phyloP scores from a whole-genome alignment of 2,329 filamentous ascomycete genomes.

The Aspergillus ibericus region DNA sequence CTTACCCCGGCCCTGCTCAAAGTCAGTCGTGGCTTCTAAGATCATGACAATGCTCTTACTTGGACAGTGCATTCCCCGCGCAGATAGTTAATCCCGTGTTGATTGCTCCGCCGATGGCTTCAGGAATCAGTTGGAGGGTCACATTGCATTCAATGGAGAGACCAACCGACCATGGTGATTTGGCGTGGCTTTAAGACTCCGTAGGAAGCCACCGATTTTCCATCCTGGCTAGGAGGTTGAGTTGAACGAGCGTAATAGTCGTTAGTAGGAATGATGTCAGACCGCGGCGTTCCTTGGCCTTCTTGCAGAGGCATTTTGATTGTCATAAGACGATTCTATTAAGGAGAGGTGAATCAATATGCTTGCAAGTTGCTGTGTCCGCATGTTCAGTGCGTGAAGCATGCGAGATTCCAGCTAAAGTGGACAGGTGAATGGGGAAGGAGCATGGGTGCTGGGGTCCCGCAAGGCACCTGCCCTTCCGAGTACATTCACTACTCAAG shows the following conservation, averaged over 20 bases:
- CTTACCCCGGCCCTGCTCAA: constrained; percentile 30
- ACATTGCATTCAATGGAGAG: neutral
- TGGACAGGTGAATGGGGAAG: neutral
- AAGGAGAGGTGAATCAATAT: too few relatives aligned
- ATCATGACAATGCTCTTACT: constrained; percentile 20
- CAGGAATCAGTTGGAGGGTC: neutral
- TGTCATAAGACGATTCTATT: neutral
- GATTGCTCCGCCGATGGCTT: constrained; percentile 34
- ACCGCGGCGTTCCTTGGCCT: neutral
- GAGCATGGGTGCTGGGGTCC: neutral
- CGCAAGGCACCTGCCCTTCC: neutral
- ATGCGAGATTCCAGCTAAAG: too few relatives aligned
- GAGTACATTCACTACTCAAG: neutral
- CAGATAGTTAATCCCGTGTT: constrained; percentile 34
- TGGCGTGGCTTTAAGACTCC: constrained; percentile 11
- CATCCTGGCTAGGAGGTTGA: neutral
- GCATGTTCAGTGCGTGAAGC: neutral
- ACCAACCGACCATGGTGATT: constrained; percentile 28
- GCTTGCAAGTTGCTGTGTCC: too few relatives aligned
- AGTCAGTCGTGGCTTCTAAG: constrained; percentile 3
- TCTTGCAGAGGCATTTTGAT: neutral
- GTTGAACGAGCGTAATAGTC: neutral
- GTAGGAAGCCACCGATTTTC: constrained; percentile 4
- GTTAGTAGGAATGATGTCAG: neutral
- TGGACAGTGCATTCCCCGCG: constrained; percentile 28